phyloP scores from a whole-genome alignment of 164 flowering plant species.

The Vitis riparia region DNA sequence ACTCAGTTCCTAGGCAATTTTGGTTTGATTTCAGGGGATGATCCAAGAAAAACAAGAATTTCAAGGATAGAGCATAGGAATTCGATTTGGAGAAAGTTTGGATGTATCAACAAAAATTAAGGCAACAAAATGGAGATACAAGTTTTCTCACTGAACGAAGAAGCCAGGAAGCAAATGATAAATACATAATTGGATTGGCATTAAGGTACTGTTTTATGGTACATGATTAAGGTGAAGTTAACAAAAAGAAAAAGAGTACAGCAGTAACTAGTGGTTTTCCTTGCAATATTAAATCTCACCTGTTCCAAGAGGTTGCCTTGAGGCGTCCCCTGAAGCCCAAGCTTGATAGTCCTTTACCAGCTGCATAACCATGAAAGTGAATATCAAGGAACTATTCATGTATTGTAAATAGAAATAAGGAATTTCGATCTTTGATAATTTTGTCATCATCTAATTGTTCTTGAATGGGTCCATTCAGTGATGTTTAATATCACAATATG shows the following conservation, averaged over 20 bases:
- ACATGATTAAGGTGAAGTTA: too few relatives aligned
- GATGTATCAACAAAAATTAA: too few relatives aligned
- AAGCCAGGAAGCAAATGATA: not conserved
- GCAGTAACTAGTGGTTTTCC: not conserved
- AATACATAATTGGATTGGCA: not conserved
- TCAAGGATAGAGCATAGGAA: too few relatives aligned
- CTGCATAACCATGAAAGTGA: conserved; percentile 34
- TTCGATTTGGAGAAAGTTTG: too few relatives aligned
- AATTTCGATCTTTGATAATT: too few relatives aligned
- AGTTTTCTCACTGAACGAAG: not conserved
- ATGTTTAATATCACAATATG: too few relatives aligned
- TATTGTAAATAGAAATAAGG: too few relatives aligned
- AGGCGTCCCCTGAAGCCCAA: conserved; percentile 83
- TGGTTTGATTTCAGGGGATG: too few relatives aligned
- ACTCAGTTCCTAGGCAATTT: too few relatives aligned
- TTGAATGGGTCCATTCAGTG: too few relatives aligned
- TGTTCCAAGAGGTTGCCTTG: conserved; percentile 89
- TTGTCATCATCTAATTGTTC: too few relatives aligned
- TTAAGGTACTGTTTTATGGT: not conserved
- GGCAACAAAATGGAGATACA: not conserved
- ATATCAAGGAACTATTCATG: not conserved
- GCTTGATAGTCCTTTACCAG: conserved; percentile 86
- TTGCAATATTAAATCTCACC: conserved; percentile 56
- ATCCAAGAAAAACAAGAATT: too few relatives aligned
- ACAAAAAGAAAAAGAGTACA: not conserved